phyloP scores from a whole-genome alignment of 1,139 yeast species.

The Candida sanyaensis region DNA sequence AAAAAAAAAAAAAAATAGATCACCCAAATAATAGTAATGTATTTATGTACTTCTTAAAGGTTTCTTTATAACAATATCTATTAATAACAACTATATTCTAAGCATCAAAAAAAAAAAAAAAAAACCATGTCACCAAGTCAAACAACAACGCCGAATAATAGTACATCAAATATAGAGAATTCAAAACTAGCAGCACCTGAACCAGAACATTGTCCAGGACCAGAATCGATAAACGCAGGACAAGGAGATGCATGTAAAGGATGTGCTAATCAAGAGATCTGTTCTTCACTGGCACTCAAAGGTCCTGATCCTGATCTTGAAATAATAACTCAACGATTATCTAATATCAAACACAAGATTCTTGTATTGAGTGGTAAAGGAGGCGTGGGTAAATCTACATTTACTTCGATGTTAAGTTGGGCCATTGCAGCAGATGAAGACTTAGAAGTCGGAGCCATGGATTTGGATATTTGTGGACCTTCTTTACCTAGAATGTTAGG shows the following conservation, averaged over 20 bases:
- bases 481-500: conserved; percentile 95
- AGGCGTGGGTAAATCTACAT: conserved; percentile 97
- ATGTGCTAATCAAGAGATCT: conserved; percentile 90
- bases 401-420: conserved; percentile 94
- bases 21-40: no score
- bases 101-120: no score
- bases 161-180: conserved; percentile 12
- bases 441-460: conserved; percentile 93
- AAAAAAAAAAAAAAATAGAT: not conserved
- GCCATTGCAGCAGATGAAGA: conserved; percentile 90
- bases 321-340: conserved; percentile 66
- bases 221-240: conserved; percentile 93
- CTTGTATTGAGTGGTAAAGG: conserved; percentile 94
- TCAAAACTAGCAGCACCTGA: conserved; percentile 54
- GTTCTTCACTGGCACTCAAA: conserved; percentile 78
- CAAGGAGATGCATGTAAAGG: conserved; percentile 92
- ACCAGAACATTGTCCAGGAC: conserved; percentile 98
- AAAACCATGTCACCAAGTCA: conserved; percentile 26
- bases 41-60: no score
- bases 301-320: conserved; percentile 97
- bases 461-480: conserved; percentile 96
- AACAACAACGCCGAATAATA: not conserved
- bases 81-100: not conserved
- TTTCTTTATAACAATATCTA: not conserved
- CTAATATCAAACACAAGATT: conserved; percentile 75